Evolutionary conservation across 148 eudicot species (phyloP).

Genomic region (Heliamphora exappendiculata): DNA sequence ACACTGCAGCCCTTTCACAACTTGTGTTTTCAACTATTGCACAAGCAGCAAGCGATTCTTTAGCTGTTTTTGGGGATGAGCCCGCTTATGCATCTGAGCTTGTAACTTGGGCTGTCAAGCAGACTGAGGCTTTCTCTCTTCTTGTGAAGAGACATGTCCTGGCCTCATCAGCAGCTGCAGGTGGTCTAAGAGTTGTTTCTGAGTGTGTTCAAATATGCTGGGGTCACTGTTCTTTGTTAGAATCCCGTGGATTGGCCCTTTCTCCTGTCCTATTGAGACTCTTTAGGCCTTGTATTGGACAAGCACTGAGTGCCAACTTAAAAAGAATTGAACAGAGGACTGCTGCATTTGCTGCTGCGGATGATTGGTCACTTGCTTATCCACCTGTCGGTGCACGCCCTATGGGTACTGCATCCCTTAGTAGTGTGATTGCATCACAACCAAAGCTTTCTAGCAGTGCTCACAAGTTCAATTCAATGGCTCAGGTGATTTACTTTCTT

Average conservation of each 20-base stretch:
- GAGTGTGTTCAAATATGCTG: constrained; percentile 69
- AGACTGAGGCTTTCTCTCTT: constrained; percentile 45
- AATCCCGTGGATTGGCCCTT: constrained; percentile 71
- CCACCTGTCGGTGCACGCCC: constrained; percentile 39
- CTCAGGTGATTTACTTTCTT: constrained; percentile 47
- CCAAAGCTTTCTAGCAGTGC: constrained; percentile 76
- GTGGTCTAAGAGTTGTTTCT: constrained; percentile 53
- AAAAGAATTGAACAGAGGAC: constrained; percentile 64
- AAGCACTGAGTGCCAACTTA: constrained; percentile 52
- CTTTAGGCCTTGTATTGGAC: constrained; percentile 69
- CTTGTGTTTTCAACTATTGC: constrained; percentile 78
- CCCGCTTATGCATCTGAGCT: constrained; percentile 68
- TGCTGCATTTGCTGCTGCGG: constrained; percentile 78
- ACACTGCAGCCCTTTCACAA: constrained; percentile 51
- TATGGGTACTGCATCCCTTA: constrained; percentile 23
- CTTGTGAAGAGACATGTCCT: constrained; percentile 53
- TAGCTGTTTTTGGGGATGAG: constrained; percentile 70
- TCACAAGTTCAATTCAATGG: constrained; percentile 71
- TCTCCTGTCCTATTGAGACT: constrained; percentile 56
- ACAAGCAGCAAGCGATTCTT: constrained; percentile 71
- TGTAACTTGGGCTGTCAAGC: constrained; percentile 80
- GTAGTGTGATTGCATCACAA: constrained; percentile 31
- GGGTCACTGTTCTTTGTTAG: constrained; percentile 68
- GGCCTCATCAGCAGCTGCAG: constrained; percentile 63
- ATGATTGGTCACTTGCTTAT: constrained; percentile 67